Conservation (phyloP, 78 protist genomes). For the Protostelium mycophagum region DNA sequence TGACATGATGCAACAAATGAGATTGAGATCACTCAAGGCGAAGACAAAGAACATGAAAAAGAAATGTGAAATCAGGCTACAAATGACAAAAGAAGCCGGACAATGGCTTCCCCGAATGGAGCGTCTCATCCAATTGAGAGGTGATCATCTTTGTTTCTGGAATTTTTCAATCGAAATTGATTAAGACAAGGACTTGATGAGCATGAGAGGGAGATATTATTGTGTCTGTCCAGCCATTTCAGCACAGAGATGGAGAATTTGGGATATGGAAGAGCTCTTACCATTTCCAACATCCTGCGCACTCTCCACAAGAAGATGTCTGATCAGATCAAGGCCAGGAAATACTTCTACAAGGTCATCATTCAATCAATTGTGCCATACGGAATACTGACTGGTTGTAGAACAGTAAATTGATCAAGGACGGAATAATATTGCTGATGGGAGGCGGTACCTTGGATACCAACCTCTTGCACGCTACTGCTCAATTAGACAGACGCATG, state of each 20-base stretch:
- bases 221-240: not conserved
- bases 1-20: not conserved
- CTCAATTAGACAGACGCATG: constrained; percentile 58
- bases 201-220: not conserved
- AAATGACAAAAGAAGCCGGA: not conserved
- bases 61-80: not conserved
- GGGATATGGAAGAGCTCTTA: not conserved
- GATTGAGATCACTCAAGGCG: not conserved
- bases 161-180: not conserved
- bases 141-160: not conserved
- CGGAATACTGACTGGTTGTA: not conserved
- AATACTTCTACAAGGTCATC: constrained; percentile 22
- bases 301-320: constrained; percentile 16
- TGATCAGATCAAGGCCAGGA: constrained; percentile 13
- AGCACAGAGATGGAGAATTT: not conserved
- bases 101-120: not conserved
- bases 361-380: not conserved
- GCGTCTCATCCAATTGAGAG: not conserved
- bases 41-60: not conserved
- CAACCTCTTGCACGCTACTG: constrained; percentile 29
- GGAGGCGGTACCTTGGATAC: not conserved
- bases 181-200: not conserved
- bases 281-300: not conserved
- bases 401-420: constrained; percentile 22
- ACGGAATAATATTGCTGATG: constrained; percentile 18